Evolutionary conservation across 306 rosid genomes (phyloP).

Genomic region (Cicer arietinum): DNA sequence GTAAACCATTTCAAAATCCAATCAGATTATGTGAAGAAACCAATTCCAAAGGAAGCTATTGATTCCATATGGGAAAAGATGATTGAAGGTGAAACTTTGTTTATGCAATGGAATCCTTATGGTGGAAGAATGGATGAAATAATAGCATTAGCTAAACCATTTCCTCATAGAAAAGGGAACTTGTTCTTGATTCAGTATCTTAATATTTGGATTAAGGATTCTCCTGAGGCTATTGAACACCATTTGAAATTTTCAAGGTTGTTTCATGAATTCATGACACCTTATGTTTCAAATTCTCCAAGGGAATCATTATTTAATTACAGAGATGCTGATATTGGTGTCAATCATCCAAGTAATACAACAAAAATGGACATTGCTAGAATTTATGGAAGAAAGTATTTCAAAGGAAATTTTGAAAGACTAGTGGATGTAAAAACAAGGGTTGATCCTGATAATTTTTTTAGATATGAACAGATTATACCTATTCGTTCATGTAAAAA

Average conservation of each 20-base stretch:
- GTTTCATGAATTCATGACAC: slow-evolving; percentile 26
- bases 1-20: background rate
- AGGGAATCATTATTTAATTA: slow-evolving; percentile 42
- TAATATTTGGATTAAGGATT: slow-evolving; percentile 20
- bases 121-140: slow-evolving; percentile 49
- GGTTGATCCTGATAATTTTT: slow-evolving; percentile 45
- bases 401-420: slow-evolving; percentile 36
- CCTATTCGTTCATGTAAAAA: background rate
- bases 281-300: slow-evolving; percentile 35
- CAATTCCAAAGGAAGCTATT: slow-evolving; percentile 28
- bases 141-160: slow-evolving; percentile 27
- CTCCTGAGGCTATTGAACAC: background rate
- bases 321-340: slow-evolving; percentile 48
- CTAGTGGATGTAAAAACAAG: slow-evolving; percentile 21
- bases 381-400: slow-evolving; percentile 41
- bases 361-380: background rate
- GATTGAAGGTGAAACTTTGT: background rate
- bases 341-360: slow-evolving; percentile 37
- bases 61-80: slow-evolving; percentile 25
- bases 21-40: slow-evolving; percentile 46
- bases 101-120: slow-evolving; percentile 27
- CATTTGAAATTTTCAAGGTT: slow-evolving; percentile 13
- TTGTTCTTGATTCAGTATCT: slow-evolving; percentile 39
- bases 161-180: slow-evolving; percentile 54
- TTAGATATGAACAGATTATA: slow-evolving; percentile 44